phyloP scores from a whole-genome alignment of 1,284 basidiomycete species.

The Volvariella surrecta region DNA sequence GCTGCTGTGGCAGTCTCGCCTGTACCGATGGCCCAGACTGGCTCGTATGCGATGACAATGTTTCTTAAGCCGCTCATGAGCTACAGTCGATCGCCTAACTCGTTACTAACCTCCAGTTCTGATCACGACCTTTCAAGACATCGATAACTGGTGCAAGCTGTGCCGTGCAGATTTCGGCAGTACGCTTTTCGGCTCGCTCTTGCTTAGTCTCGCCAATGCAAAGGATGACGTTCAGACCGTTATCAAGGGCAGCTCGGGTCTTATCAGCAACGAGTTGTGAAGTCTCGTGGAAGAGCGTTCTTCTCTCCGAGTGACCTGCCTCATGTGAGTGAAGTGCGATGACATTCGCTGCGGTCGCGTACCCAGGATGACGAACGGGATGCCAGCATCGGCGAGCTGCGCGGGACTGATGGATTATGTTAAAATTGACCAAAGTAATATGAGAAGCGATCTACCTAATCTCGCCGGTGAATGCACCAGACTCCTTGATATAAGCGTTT shows the following conservation, averaged over 20 bases:
- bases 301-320: conserved; percentile 89
- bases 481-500: conserved; percentile 81
- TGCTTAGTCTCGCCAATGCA: conserved; percentile 94
- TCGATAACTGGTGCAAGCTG: conserved; percentile 80
- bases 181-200: conserved; percentile 80
- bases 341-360: conserved; percentile 14
- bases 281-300: conserved; percentile 86
- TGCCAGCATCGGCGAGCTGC: conserved; percentile 79
- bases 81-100: not conserved
- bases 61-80: conserved; percentile 41
- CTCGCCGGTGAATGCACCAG: conserved; percentile 95
- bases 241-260: conserved; percentile 73
- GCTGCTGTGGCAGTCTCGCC: conserved; percentile 88
- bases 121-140: conserved; percentile 49
- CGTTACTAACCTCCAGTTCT: conserved; percentile 70
- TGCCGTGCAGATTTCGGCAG: conserved; percentile 71
- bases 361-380: conserved; percentile 94
- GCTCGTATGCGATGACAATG: conserved; percentile 93
- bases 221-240: conserved; percentile 81
- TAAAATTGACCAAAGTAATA: conserved; percentile 2
- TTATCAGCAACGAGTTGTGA: conserved; percentile 83
- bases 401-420: conserved; percentile 42
- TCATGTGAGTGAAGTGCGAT: conserved; percentile 2
- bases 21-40: conserved; percentile 98
- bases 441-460: conserved; percentile 49